Conservation (phyloP, 108 stramenopile species). For the Schizochytrium sp. region DNA sequence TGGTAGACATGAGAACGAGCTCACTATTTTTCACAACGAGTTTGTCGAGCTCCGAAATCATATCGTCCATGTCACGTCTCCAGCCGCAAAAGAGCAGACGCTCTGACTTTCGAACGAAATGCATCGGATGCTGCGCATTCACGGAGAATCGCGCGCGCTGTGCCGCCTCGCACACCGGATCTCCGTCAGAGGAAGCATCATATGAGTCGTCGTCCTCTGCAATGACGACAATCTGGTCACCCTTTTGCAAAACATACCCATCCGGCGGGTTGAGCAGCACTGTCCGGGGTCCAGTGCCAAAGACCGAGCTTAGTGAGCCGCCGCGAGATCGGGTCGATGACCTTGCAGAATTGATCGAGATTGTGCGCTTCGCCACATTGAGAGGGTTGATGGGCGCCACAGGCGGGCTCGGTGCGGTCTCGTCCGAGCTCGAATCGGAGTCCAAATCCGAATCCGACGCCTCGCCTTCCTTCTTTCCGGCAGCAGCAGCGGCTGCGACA, state of each 20-base stretch:
- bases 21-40: conserved; percentile 38
- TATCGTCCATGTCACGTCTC: conserved; percentile 52
- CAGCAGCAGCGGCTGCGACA: no score
- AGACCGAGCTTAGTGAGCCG: neutral
- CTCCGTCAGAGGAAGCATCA: neutral
- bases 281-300: neutral
- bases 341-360: neutral
- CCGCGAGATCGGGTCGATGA: neutral
- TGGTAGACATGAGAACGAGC: conserved; percentile 34
- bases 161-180: neutral
- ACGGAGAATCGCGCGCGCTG: neutral
- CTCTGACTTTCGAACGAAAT: conserved; percentile 17
- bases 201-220: conserved; percentile 51
- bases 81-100: conserved; percentile 46
- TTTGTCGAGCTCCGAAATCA: conserved; percentile 41
- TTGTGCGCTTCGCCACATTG: neutral
- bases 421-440: neutral
- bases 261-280: conserved; percentile 40
- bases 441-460: no score
- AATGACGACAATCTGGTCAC: conserved; percentile 38
- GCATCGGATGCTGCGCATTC: conserved; percentile 7
- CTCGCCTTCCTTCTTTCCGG: no score
- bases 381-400: neutral
- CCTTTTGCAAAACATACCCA: conserved; percentile 24
- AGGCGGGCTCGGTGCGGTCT: neutral